Base-by-base conservation (phyloP, 1,284 basidiomycete species). In the Omphalotus olearius region DNA sequence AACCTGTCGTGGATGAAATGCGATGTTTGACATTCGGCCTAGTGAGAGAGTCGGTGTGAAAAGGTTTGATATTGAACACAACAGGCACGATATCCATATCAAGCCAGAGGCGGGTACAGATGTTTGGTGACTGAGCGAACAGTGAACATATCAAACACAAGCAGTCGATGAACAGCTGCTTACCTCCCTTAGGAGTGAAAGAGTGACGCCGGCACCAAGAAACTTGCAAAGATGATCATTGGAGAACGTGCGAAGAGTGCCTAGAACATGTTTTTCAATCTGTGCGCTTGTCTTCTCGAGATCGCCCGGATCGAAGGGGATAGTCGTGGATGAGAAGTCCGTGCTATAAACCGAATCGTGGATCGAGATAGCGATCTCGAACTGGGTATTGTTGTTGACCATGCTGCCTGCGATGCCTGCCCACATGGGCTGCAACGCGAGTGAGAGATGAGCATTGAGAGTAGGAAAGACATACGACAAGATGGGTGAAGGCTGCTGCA, bases 271-370 rank as follows among this genome's bases (percentile, higher is more conserved):
- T 46, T 67, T 68, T 65, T 85, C 82, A 63, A 90, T 84, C 16
- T 71, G 73, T 49, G 76, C 67, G 7, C 77, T 72, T 57, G 78
- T 80, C 53, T 74, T 73, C 7, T 78, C 73, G 9, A 77, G 70
- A 43, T 76, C 67, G 53, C 73, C 71, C 4, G 72, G 54, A 48
- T 67, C 66, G 67, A 77, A 81, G 0, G 78, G 69, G 57, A 89
- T 65, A 52, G 70, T 59, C 52, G 70, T 59, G 13, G 83, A 84
- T 13, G 79, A 69, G 60, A 82, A 88, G 64, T 90, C 87, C 56
- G 86, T 88, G 67, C 75, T 82, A 67, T 91, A 91, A 61, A 90
- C 85, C 13, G 84, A 87, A 66, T 90, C 88, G 65, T 90, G 86
- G 47, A 90, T 74, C 51, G 86, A 86, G 61, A 90, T 74, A 30